Conservation (phyloP, 1,284 basidiomycete genomes). For the Flammula alnicola region DNA sequence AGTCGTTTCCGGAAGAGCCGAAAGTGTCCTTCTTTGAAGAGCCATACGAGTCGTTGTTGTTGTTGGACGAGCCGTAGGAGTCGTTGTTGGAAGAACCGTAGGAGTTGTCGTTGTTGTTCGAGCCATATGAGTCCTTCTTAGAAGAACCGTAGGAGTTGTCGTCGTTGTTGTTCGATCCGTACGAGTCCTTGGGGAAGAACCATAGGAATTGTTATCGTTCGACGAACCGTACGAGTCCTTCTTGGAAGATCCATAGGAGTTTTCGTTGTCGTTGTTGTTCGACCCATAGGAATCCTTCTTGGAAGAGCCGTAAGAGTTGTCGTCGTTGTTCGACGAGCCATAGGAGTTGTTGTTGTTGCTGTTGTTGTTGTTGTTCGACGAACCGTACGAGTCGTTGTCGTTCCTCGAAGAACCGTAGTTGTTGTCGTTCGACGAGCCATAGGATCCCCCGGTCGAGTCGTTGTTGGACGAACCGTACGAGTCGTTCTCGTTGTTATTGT, state of each 20-base stretch:
- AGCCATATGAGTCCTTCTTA: conserved; percentile 24
- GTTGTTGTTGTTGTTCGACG: conserved; percentile 26
- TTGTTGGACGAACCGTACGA: conserved; percentile 21
- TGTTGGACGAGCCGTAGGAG: conserved; percentile 26
- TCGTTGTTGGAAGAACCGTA: conserved; percentile 27
- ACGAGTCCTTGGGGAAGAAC: too few species aligned
- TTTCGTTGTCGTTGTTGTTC: conserved; percentile 19
- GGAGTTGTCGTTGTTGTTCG: conserved; percentile 21
- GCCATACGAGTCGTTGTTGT: conserved; percentile 22
- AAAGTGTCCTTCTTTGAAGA: conserved; percentile 26
- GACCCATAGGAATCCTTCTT: conserved; percentile 24
- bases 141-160: conserved; percentile 22
- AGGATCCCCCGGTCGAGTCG: conserved; percentile 15
- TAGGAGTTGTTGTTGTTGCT: too few species aligned
- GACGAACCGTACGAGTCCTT: conserved; percentile 26
- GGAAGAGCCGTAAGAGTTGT: conserved; percentile 23
- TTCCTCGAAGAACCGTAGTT: conserved; percentile 21
- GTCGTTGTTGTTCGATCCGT: conserved; percentile 20
- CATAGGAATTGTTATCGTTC: conserved; percentile 21
- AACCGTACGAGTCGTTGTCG: conserved; percentile 28
- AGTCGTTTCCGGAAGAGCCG: conserved; percentile 20
- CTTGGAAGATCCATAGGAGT: conserved; percentile 28
- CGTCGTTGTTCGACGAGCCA: conserved; percentile 20
- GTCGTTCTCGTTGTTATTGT: conserved; percentile 22
- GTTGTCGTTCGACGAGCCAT: conserved; percentile 20